A percentile compares a stretch with the other conserved stretches of the same genome.
Conservation (phyloP, 768 basidiomycete species). For the Boletus speciosus region DNA sequence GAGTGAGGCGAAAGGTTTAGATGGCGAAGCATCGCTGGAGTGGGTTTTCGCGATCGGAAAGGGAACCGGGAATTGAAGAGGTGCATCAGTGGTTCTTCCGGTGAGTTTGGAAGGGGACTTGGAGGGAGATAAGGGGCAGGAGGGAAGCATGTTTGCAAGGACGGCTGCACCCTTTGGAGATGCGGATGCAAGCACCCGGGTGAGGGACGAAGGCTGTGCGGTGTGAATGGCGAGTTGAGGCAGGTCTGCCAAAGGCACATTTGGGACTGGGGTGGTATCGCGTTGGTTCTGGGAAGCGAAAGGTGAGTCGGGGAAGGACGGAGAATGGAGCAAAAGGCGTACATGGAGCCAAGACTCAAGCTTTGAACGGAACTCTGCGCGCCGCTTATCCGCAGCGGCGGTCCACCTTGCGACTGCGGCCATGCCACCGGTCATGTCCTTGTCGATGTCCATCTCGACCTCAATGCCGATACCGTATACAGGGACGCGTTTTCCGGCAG, state of each 20-base stretch:
- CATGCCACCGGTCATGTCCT: constrained; percentile 79
- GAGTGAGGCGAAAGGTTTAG: constrained; percentile 49
- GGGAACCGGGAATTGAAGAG: constrained; percentile 29
- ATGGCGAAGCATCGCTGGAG: constrained; percentile 38
- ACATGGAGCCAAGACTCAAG: constrained; percentile 66
- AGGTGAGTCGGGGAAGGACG: constrained; percentile 7
- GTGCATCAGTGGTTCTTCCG: constrained; percentile 10
- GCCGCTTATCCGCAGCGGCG: constrained; percentile 59
- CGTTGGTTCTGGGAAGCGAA: constrained; percentile 46
- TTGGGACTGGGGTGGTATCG: constrained; percentile 42
- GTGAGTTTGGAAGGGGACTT: constrained; percentile 40
- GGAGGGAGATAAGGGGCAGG: constrained; percentile 35
- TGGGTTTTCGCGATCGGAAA: constrained; percentile 44
- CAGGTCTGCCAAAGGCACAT: constrained; percentile 61
- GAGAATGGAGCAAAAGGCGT: not conserved
- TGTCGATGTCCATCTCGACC: constrained; percentile 82
- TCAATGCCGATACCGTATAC: constrained; percentile 86
- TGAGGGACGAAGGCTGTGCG: constrained; percentile 62
- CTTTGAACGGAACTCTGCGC: constrained; percentile 54
- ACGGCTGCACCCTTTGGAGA: constrained; percentile 56
- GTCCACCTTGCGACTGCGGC: constrained; percentile 89
- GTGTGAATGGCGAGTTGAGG: constrained; percentile 49
- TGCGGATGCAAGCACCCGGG: constrained; percentile 65
- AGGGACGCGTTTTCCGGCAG: constrained; percentile 61
- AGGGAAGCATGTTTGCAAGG: constrained; percentile 32